phyloP scores from a whole-genome alignment of 1,284 basidiomycete genomes.

The Porphyrellus sp. region DNA sequence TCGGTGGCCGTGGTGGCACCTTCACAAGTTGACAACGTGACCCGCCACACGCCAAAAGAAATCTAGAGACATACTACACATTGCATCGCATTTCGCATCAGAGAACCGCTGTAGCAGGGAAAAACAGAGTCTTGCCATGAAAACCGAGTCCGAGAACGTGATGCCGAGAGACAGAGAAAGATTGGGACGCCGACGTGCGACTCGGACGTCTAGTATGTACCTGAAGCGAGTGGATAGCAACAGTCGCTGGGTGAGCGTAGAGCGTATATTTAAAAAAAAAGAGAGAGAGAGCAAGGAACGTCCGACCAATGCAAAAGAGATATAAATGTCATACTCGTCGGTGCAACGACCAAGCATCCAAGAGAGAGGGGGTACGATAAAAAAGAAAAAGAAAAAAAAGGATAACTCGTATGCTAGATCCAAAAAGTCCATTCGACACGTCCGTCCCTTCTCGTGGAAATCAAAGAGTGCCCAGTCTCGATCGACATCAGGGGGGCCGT shows the following conservation, averaged over 20 bases:
- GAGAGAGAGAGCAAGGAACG: slow-evolving; percentile 12
- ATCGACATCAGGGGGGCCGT: background rate
- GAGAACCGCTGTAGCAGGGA: no score
- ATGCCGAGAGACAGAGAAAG: slow-evolving; percentile 8
- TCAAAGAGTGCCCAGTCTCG: background rate
- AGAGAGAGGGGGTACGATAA: slow-evolving; percentile 1
- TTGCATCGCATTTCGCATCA: no score
- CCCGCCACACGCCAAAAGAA: no score
- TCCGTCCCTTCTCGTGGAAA: slow-evolving; percentile 8
- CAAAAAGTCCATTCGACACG: slow-evolving; percentile 16
- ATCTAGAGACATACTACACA: no score
- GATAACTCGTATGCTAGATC: slow-evolving; percentile 24
- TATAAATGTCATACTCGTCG: background rate
- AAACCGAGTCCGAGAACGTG: no score
- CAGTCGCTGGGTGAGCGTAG: background rate
- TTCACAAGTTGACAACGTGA: no score
- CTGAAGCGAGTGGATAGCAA: slow-evolving; percentile 2
- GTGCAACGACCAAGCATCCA: slow-evolving; percentile 12
- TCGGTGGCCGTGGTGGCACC: no score
- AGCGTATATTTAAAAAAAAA: slow-evolving; percentile 1
- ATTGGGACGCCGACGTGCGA: background rate
- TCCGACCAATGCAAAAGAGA: slow-evolving; percentile 7
- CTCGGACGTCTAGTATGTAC: background rate
- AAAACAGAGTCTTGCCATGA: no score
- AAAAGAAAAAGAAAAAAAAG: slow-evolving; percentile 4